Percentiles rank a stretch among this genome's conserved stretches.
These are phyloP conservation scores for Cyclotella atomus DNA, from an alignment of 108 stramenopile species.

Conservation along the genomic window DNA sequence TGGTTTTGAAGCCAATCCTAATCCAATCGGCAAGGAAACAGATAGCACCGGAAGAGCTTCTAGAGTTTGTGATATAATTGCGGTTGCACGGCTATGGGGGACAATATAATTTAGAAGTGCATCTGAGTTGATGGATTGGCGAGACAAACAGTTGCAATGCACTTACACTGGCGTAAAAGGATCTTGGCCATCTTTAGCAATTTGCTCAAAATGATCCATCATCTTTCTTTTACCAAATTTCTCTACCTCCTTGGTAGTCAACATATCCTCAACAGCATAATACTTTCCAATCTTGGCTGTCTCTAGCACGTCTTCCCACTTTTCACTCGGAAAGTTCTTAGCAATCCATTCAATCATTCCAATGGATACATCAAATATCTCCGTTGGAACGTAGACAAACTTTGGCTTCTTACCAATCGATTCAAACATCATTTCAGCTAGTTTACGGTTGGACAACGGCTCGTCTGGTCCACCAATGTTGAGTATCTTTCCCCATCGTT, in stretches of 20 bases:
- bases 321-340: conserved; percentile 34
- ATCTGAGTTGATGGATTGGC: no score
- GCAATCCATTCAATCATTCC: conserved; percentile 60
- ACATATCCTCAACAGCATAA: conserved; percentile 91
- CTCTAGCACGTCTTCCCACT: conserved; percentile 78
- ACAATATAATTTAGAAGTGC: no score
- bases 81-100: conserved; percentile 36
- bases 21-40: conserved; percentile 34
- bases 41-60: conserved; percentile 46
- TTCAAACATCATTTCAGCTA: conserved; percentile 73
- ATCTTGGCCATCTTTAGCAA: conserved; percentile 83
- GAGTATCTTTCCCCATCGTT: conserved; percentile 52
- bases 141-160: no score
- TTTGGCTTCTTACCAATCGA: conserved; percentile 57
- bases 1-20: conserved; percentile 40
- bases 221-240: conserved; percentile 78
- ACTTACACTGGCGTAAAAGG: conserved; percentile 64
- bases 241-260: conserved; percentile 69
- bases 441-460: conserved; percentile 68
- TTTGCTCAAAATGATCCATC: conserved; percentile 78
- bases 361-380: conserved; percentile 78
- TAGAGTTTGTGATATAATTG: conserved; percentile 40
- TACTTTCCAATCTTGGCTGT: conserved; percentile 87
- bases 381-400: conserved; percentile 61
- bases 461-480: conserved; percentile 85